phyloP scores from a whole-genome alignment of 495 filamentous ascomycete genomes.

The Aspergillus leporis region DNA sequence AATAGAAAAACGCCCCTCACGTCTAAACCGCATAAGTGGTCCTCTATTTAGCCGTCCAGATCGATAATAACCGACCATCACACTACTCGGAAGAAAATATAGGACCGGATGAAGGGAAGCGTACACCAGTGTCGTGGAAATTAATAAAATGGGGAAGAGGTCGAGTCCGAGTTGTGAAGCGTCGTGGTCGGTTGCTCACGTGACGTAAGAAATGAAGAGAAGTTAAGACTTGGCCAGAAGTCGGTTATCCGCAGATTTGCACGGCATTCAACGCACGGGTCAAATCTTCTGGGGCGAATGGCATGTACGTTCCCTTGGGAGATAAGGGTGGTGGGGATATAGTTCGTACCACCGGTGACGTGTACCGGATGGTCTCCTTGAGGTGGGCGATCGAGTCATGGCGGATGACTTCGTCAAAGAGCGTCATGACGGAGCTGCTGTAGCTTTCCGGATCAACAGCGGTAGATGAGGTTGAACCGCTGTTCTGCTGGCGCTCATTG shows the following conservation, averaged over 20 bases:
- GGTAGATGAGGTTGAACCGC: slow-evolving; percentile 42
- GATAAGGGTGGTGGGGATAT: slow-evolving; percentile 32
- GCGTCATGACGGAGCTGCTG: slow-evolving; percentile 42
- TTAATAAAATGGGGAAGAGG: background rate
- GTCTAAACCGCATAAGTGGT: slow-evolving; percentile 4
- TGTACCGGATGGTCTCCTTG: slow-evolving; percentile 39
- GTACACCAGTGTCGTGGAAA: slow-evolving; percentile 5
- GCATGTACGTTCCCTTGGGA: slow-evolving; percentile 30
- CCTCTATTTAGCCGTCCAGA: background rate
- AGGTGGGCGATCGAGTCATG: slow-evolving; percentile 35
- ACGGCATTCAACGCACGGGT: slow-evolving; percentile 44
- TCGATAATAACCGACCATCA: background rate
- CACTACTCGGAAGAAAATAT: background rate
- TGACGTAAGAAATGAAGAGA: slow-evolving; percentile 6
- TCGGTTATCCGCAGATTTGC: slow-evolving; percentile 36
- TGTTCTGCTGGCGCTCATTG: slow-evolving; percentile 30
- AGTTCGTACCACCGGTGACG: slow-evolving; percentile 36
- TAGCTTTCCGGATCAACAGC: slow-evolving; percentile 41
- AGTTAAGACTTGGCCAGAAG: slow-evolving; percentile 19
- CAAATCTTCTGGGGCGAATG: slow-evolving; percentile 46
- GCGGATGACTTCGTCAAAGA: slow-evolving; percentile 31
- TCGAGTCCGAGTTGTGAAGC: background rate
- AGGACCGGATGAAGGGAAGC: background rate
- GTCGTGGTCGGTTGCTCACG: slow-evolving; percentile 8
- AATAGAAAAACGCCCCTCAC: slow-evolving; percentile 10